Conservation (phyloP, 495 filamentous ascomycete species). For the Daldinia decipiens region DNA sequence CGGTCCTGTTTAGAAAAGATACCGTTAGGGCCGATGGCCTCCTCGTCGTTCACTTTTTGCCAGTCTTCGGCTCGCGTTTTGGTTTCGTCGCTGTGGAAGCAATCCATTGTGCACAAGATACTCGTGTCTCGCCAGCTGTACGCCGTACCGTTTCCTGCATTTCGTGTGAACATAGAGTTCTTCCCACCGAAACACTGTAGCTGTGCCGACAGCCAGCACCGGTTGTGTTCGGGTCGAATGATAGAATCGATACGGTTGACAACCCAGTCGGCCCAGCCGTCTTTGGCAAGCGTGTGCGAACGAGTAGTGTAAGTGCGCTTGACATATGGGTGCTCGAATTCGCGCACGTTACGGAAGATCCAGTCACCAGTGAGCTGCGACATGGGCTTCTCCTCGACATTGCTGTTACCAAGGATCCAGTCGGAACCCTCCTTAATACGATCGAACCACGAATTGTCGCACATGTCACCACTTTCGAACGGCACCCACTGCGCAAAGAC, state of each 20-base stretch:
- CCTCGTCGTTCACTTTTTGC: slow-evolving; percentile 51
- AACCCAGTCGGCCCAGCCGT: slow-evolving; percentile 52
- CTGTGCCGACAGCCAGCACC: slow-evolving; percentile 52
- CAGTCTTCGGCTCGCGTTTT: slow-evolving; percentile 51
- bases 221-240: slow-evolving; percentile 46
- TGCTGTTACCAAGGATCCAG: slow-evolving; percentile 36
- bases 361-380: slow-evolving; percentile 52
- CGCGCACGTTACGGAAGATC: slow-evolving; percentile 52
- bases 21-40: slow-evolving; percentile 49
- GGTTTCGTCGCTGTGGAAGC: slow-evolving; percentile 46
- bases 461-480: slow-evolving; percentile 45
- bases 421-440: slow-evolving; percentile 47
- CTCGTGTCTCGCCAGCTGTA: slow-evolving; percentile 57
- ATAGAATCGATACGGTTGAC: slow-evolving; percentile 49
- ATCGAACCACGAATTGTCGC: slow-evolving; percentile 52
- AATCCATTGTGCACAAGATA: slow-evolving; percentile 48
- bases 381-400: slow-evolving; percentile 50
- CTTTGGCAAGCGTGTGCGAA: slow-evolving; percentile 47
- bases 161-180: slow-evolving; percentile 52
- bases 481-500: slow-evolving; percentile 59
- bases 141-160: slow-evolving; percentile 52
- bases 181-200: slow-evolving; percentile 53
- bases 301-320: slow-evolving; percentile 53
- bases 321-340: slow-evolving; percentile 54
- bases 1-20: slow-evolving; percentile 52